Conservation (phyloP, 2,329 filamentous ascomycete genomes). For the Colletotrichum neosansevieriae region DNA sequence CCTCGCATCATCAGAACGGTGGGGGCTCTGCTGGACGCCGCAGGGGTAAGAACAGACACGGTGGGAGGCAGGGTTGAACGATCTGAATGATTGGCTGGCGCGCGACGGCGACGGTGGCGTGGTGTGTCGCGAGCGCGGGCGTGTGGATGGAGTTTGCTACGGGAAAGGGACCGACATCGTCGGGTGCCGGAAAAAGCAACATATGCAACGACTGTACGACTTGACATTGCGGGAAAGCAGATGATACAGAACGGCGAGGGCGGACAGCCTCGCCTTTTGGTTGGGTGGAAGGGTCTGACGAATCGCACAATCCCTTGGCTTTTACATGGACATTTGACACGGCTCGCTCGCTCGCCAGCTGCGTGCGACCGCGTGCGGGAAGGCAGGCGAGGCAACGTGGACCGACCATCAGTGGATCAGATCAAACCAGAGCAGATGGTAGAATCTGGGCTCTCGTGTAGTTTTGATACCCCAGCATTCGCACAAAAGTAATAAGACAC, state of each 20-base stretch:
- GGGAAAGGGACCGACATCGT: constrained; percentile 15
- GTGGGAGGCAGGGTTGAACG: constrained; percentile 37
- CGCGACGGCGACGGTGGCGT: constrained; percentile 10
- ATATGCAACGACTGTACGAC: constrained; percentile 36
- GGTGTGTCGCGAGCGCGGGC: constrained; percentile 10
- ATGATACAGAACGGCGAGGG: constrained; percentile 21
- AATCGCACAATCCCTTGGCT: constrained; percentile 28
- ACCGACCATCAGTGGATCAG: constrained; percentile 26
- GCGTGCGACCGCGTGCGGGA: constrained; percentile 12
- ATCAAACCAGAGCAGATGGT: constrained; percentile 13
- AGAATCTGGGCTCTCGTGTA: constrained; percentile 23
- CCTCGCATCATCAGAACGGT: constrained; percentile 28
- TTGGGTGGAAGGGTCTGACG: constrained; percentile 34
- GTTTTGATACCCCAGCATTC: constrained; percentile 33
- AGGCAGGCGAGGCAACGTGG: constrained; percentile 27
- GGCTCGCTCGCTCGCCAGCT: constrained; percentile 25
- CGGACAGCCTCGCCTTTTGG: constrained; percentile 37
- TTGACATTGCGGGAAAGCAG: constrained; percentile 29
- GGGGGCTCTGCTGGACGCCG: constrained; percentile 26
- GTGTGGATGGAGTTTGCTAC: constrained; percentile 11
- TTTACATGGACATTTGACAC: constrained; percentile 23
- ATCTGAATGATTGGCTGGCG: constrained; percentile 26
- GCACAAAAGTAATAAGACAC: constrained; percentile 10
- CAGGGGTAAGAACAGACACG: constrained; percentile 38
- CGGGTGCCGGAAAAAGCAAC: constrained; percentile 2